A percentile compares a stretch with the other conserved stretches of the same genome.
These are phyloP conservation scores for Pseudozyma hubeiensis DNA, from an alignment of 1,284 basidiomycete species.

Conservation along the genomic window DNA sequence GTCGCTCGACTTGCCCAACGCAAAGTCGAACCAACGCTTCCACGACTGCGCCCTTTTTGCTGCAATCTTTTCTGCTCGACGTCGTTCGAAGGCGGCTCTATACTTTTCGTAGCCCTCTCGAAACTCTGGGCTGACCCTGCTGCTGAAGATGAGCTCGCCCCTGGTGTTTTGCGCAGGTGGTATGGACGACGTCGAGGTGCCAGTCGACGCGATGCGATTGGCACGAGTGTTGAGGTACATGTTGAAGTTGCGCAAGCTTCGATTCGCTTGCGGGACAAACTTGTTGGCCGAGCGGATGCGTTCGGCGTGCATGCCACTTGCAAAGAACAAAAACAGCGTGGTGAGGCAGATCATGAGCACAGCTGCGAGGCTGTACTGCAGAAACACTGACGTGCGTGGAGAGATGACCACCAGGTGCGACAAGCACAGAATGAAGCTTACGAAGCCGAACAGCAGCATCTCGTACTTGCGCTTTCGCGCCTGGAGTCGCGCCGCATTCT, in stretches of 20 bases:
- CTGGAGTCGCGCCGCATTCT: conserved; percentile 84
- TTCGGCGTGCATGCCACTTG: conserved; percentile 94
- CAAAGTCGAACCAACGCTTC: conserved; percentile 44
- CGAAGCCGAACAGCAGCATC: conserved; percentile 54
- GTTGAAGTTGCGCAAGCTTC: conserved; percentile 88
- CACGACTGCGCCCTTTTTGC: conserved; percentile 43
- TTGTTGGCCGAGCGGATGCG: conserved; percentile 96
- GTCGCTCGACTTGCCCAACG: conserved; percentile 11
- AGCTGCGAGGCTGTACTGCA: conserved; percentile 57
- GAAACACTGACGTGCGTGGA: conserved; percentile 25
- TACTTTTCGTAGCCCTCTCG: conserved; percentile 93
- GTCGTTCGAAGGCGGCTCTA: conserved; percentile 86
- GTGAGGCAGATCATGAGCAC: conserved; percentile 71
- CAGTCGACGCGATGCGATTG: conserved; percentile 65
- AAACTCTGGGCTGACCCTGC: conserved; percentile 83
- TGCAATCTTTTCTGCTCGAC: conserved; percentile 75
- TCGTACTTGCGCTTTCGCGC: conserved; percentile 87
- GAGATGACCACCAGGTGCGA: conserved; percentile 78
- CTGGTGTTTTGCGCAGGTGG: conserved; percentile 89
- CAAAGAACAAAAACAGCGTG: conserved; percentile 93
- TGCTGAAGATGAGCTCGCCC: conserved; percentile 95
- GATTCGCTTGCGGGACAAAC: conserved; percentile 97
- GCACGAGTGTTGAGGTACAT: conserved; percentile 95
- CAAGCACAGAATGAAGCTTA: conserved; percentile 79
- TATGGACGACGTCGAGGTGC: conserved; percentile 74